Evolutionary conservation across 1,139 yeast species (phyloP).

Genomic region (Pneumocystis murina): DNA sequence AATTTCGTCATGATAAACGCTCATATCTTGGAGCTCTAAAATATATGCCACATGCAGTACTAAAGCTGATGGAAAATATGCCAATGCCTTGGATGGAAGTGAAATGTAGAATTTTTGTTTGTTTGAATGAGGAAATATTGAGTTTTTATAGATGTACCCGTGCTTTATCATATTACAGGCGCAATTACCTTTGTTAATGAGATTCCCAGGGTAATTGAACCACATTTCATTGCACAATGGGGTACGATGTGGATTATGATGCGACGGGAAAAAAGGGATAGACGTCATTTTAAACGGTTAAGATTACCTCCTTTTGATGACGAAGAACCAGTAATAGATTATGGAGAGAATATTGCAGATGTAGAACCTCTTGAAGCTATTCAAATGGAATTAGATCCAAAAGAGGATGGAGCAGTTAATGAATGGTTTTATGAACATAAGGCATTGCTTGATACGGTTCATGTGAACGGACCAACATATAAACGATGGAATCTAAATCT

Average conservation of each 20-base stretch:
- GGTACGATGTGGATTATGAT: constrained; percentile 81
- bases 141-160: not conserved
- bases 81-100: constrained; percentile 97
- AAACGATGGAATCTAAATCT: constrained; percentile 53
- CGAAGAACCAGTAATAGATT: constrained; percentile 83
- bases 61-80: constrained; percentile 84
- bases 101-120: not conserved
- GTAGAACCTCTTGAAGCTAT: constrained; percentile 59
- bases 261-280: constrained; percentile 86
- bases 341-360: constrained; percentile 63
- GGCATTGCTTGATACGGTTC: constrained; percentile 45
- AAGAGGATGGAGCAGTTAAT: constrained; percentile 41
- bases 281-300: constrained; percentile 80
- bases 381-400: constrained; percentile 44
- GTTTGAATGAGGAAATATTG: not conserved
- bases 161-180: constrained; percentile 29
- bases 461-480: constrained; percentile 66
- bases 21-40: constrained; percentile 83
- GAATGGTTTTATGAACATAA: constrained; percentile 74
- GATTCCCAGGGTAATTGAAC: constrained; percentile 79
- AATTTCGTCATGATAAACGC: constrained; percentile 74
- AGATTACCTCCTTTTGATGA: constrained; percentile 94
- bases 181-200: constrained; percentile 94
- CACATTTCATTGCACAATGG: constrained; percentile 91
- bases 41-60: constrained; percentile 87